Evolutionary conservation across 306 rosid genomes (phyloP).

Genomic region (Rosa lucieae): DNA sequence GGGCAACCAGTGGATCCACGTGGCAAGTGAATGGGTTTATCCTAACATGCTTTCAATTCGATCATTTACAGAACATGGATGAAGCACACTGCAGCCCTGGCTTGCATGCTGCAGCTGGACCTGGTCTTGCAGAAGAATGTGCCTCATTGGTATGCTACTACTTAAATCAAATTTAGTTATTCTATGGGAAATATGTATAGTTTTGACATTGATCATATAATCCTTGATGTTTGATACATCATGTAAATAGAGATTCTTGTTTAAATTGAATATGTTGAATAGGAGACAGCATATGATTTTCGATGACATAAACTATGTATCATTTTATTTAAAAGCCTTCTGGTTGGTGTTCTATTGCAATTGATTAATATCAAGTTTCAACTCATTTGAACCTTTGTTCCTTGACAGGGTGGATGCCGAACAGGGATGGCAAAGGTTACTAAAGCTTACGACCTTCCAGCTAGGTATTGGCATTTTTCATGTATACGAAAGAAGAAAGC

Average conservation of each 20-base stretch:
- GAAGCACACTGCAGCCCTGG: slow-evolving; percentile 98
- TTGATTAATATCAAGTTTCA: slow-evolving; percentile 16
- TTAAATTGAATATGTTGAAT: background rate
- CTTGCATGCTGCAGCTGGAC: slow-evolving; percentile 96
- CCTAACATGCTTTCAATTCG: slow-evolving; percentile 24
- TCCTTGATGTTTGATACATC: background rate
- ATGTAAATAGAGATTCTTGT: background rate
- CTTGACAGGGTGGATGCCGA: slow-evolving; percentile 92
- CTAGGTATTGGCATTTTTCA: slow-evolving; percentile 48
- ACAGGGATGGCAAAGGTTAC: slow-evolving; percentile 99
- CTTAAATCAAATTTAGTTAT: slow-evolving; percentile 7
- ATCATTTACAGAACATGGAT: slow-evolving; percentile 71
- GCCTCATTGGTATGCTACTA: slow-evolving; percentile 62
- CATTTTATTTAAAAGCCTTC: background rate
- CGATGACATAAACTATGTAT: background rate
- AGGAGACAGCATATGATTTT: background rate
- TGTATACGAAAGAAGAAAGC: slow-evolving; percentile 9
- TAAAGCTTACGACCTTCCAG: slow-evolving; percentile 90
- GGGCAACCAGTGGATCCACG: slow-evolving; percentile 7
- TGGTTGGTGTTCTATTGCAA: slow-evolving; percentile 19
- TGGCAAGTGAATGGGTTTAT: slow-evolving; percentile 20
- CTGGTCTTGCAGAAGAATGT: slow-evolving; percentile 97
- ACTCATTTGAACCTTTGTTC: slow-evolving; percentile 35
- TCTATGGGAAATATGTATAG: background rate
- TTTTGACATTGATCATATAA: slow-evolving; percentile 12